A percentile compares a stretch with the other conserved stretches of the same genome.
Evolutionary conservation across 805 yeast species (phyloP).

Genomic region (Wickerhamiella siamensis): DNA sequence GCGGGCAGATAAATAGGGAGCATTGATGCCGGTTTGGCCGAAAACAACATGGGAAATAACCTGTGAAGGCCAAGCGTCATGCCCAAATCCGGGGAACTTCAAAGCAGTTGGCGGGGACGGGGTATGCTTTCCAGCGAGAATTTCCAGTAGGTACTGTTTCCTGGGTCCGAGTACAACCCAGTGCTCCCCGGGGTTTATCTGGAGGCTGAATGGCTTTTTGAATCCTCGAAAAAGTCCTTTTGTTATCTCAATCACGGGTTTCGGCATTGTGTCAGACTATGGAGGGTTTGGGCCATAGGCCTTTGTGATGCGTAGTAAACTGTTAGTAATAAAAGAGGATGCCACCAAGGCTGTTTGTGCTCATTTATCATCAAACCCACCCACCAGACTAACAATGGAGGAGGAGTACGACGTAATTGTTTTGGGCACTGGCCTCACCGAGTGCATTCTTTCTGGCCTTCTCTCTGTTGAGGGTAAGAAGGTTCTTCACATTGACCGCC

Average conservation of each 20-base stretch:
- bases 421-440: slow-evolving; percentile 88
- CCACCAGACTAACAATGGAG: slow-evolving; percentile 43
- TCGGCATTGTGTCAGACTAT: background rate
- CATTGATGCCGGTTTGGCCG: slow-evolving; percentile 29
- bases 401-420: slow-evolving; percentile 95
- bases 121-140: slow-evolving; percentile 41
- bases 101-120: slow-evolving; percentile 41
- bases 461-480: slow-evolving; percentile 97
- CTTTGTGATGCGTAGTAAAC: too few relatives aligned
- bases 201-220: slow-evolving; percentile 29
- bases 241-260: slow-evolving; percentile 10
- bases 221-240: slow-evolving; percentile 21
- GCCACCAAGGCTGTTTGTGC: background rate
- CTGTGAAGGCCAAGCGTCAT: slow-evolving; percentile 33
- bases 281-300: background rate
- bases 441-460: slow-evolving; percentile 86
- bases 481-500: slow-evolving; percentile 90
- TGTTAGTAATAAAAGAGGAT: too few relatives aligned
- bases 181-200: slow-evolving; percentile 28
- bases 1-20: slow-evolving; percentile 73
- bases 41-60: slow-evolving; percentile 34
- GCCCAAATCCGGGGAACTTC: slow-evolving; percentile 37
- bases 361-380: background rate
- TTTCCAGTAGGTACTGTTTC: slow-evolving; percentile 40
- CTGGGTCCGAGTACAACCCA: slow-evolving; percentile 45